A percentile compares a stretch with the other conserved stretches of the same genome.
Evolutionary conservation across 306 rosid species (phyloP).

Genomic region (Oemleria cerasiformis): DNA sequence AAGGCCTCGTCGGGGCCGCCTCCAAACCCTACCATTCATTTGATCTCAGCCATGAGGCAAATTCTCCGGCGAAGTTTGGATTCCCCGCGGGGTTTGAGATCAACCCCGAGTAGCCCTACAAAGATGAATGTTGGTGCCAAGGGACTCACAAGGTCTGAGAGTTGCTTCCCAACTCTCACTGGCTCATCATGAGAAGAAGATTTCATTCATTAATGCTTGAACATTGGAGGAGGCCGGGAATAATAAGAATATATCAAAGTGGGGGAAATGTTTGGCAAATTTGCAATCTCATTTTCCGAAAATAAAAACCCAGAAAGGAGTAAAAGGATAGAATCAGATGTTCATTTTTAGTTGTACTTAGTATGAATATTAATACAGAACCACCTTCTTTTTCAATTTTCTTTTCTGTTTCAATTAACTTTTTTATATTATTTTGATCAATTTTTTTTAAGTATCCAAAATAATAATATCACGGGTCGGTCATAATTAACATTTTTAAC

Average conservation of each 20-base stretch:
- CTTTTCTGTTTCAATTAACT: too few species aligned
- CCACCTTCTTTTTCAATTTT: constrained; percentile 14
- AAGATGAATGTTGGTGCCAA: constrained; percentile 26
- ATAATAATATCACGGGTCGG: too few species aligned
- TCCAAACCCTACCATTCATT: constrained; percentile 60
- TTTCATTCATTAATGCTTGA: constrained; percentile 9
- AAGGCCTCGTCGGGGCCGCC: constrained; percentile 69
- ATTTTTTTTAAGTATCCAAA: too few species aligned
- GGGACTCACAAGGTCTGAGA: constrained; percentile 62
- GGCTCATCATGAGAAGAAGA: constrained; percentile 25
- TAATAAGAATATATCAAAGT: constrained; percentile 18
- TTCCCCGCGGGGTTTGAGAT: constrained; percentile 61
- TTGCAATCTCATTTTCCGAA: constrained; percentile 28
- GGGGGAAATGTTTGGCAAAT: constrained; percentile 9
- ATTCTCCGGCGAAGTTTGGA: constrained; percentile 77
- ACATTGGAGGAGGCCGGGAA: background rate
- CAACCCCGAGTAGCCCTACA: constrained; percentile 59
- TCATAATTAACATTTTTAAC: too few species aligned
- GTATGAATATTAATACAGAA: constrained; percentile 26
- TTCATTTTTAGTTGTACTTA: constrained; percentile 15
- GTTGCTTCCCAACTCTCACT: constrained; percentile 68
- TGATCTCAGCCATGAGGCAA: constrained; percentile 85
- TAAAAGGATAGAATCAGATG: constrained; percentile 15
- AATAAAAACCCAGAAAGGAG: constrained; percentile 26
- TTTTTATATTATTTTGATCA: background rate